Percentiles rank a stretch among this genome's conserved stretches.
These are phyloP conservation scores for Kappamyces sp. DNA, from an alignment of 192 early-diverging fungal genomes.

Conservation along the genomic window DNA sequence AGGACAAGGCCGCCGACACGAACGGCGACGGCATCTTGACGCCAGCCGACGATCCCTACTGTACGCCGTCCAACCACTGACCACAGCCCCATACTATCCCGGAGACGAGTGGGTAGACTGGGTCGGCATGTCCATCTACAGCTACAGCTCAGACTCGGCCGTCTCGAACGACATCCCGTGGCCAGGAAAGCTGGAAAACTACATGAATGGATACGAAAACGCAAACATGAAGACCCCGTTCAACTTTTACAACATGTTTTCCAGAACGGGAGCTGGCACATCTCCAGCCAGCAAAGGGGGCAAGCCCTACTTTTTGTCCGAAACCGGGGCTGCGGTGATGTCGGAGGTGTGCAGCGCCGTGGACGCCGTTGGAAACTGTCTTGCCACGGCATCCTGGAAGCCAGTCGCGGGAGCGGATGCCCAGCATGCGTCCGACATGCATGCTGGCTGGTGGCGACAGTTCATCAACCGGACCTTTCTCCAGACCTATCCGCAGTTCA, in stretches of 20 bases:
- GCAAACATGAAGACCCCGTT: background rate
- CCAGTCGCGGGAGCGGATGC: conserved; percentile 1
- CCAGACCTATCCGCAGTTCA: conserved; percentile 27
- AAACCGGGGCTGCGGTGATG: conserved; percentile 17
- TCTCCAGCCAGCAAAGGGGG: conserved; percentile 14
- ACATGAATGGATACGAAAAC: background rate
- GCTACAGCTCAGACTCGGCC: conserved; percentile 27
- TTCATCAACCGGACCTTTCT: conserved; percentile 26
- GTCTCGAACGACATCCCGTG: conserved; percentile 23
- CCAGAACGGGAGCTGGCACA: conserved; percentile 19
- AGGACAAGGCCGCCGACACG: conserved; percentile 2
- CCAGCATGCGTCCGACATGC: conserved; percentile 27
- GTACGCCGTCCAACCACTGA: too few species aligned
- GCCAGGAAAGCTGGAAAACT: conserved; percentile 18
- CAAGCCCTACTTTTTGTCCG: conserved; percentile 41
- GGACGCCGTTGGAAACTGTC: conserved; percentile 2
- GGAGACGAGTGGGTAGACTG: conserved; percentile 47
- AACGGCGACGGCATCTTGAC: conserved; percentile 16
- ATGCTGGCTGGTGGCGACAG: conserved; percentile 39
- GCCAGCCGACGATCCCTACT: conserved; percentile 36
- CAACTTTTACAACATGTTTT: conserved; percentile 38
- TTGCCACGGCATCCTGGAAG: conserved; percentile 6
- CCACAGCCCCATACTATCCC: conserved; percentile 36
- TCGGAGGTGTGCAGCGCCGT: too few species aligned
- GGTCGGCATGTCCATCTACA: conserved; percentile 41